These are phyloP conservation scores for Puccinia coronata DNA, from an alignment of 1,284 basidiomycete species.

Conservation along the genomic window DNA sequence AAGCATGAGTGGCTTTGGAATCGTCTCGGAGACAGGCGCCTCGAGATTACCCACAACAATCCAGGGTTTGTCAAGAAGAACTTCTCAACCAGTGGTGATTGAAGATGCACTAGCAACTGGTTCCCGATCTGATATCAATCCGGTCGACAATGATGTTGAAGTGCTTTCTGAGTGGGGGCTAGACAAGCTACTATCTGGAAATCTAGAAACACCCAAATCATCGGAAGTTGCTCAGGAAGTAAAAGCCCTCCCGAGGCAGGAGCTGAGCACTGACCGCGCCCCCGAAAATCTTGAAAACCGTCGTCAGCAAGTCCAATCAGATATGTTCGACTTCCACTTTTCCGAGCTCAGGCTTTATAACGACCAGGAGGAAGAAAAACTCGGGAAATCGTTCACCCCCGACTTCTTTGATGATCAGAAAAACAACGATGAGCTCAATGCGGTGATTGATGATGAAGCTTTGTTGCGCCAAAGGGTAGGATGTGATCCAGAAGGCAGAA, in stretches of 20 bases:
- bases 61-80: not conserved
- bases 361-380: constrained; percentile 6
- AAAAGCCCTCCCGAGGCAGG: not conserved
- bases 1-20: constrained; percentile 41
- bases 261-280: not conserved
- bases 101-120: constrained; percentile 1
- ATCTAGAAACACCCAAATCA: not conserved
- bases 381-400: not conserved
- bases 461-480: constrained; percentile 28
- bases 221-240: constrained; percentile 1
- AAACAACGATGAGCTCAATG: not conserved
- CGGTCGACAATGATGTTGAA: constrained; percentile 11
- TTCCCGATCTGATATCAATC: not conserved
- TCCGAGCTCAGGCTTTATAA: constrained; percentile 28
- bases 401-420: constrained; percentile 22
- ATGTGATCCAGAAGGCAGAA: constrained; percentile 40
- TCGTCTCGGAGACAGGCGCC: constrained; percentile 20
- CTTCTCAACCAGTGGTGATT: constrained; percentile 3
- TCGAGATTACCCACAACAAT: not conserved
- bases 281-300: not conserved
- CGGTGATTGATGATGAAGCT: constrained; percentile 41
- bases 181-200: constrained; percentile 34
- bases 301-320: constrained; percentile 38
- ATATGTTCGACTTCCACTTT: constrained; percentile 47
- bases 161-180: constrained; percentile 42